These are phyloP conservation scores for Mallotus nudiflorus DNA, from an alignment of 345 rosid species.

Conservation along the genomic window DNA sequence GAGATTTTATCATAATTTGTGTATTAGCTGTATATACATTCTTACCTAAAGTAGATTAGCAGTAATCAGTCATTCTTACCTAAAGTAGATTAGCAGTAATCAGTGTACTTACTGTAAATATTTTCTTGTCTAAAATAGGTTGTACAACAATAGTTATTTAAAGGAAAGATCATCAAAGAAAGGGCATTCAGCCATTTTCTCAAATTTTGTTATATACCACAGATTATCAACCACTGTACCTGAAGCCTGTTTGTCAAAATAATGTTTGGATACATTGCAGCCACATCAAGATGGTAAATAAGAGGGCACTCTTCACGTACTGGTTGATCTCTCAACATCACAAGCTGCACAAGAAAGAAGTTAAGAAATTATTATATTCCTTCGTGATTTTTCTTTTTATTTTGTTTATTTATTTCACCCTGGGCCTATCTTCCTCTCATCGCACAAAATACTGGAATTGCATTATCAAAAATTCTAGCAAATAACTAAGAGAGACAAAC, in stretches of 20 bases:
- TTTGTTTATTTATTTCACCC: background rate
- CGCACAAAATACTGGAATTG: background rate
- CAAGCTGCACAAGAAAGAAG: conserved; percentile 55
- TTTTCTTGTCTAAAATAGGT: too few relatives aligned
- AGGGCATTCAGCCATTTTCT: too few relatives aligned
- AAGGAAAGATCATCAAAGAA: too few relatives aligned
- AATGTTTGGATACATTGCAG: conserved; percentile 99
- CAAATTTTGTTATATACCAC: too few relatives aligned
- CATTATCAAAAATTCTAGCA: background rate
- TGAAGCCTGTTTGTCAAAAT: conserved; percentile 97
- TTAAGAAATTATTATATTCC: background rate
- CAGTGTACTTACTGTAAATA: too few relatives aligned
- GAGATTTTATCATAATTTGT: too few relatives aligned
- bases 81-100: too few relatives aligned
- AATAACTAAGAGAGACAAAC: background rate
- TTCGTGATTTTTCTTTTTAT: background rate
- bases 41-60: too few relatives aligned
- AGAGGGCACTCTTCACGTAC: conserved; percentile 92
- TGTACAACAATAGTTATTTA: too few relatives aligned
- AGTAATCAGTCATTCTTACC: too few relatives aligned
- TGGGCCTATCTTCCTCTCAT: background rate
- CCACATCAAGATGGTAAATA: conserved; percentile 96
- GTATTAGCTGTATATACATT: too few relatives aligned
- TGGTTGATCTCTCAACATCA: conserved; percentile 70
- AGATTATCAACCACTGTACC: conserved; percentile 44